A percentile compares a stretch with the other conserved stretches of the same genome.
These are phyloP conservation scores for Noccaea bulbosa DNA, from an alignment of 345 rosid genomes.

Conservation along the genomic window DNA sequence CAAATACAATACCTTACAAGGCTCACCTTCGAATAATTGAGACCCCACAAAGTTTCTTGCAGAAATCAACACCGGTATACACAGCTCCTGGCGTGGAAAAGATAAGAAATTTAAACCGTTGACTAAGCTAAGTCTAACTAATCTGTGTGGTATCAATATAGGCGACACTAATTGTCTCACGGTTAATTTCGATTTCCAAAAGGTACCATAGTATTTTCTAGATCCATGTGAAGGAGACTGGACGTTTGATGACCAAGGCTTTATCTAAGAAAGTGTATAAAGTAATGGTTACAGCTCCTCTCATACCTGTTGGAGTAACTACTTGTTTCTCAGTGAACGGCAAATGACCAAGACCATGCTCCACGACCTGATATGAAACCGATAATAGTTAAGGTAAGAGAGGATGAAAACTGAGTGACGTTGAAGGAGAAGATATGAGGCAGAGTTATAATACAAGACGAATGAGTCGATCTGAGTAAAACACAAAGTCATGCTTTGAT, in stretches of 20 bases:
- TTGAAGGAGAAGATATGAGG: conserved; percentile 28
- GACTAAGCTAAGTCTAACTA: conserved; percentile 10
- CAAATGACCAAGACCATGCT: conserved; percentile 97
- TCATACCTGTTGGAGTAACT: conserved; percentile 85
- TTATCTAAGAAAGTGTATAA: conserved; percentile 11
- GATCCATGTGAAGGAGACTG: too few species aligned
- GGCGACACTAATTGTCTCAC: neutral
- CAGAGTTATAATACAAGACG: conserved; percentile 75
- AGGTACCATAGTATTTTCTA: too few species aligned
- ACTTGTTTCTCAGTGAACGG: conserved; percentile 98
- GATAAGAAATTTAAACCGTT: neutral
- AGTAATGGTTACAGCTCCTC: conserved; percentile 20
- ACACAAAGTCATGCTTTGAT: conserved; percentile 96
- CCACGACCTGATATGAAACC: conserved; percentile 72
- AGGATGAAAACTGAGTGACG: conserved; percentile 11
- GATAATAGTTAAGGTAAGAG: neutral
- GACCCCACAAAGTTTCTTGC: conserved; percentile 97
- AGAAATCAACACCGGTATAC: conserved; percentile 95
- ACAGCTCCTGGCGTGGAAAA: conserved; percentile 60
- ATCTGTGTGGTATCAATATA: neutral
- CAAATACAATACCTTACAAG: conserved; percentile 44
- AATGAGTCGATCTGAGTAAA: conserved; percentile 94
- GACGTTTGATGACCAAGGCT: too few species aligned
- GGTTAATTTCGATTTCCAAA: too few species aligned
- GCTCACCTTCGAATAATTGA: conserved; percentile 97